These are phyloP conservation scores for Cymbopogon flexuosus DNA, from an alignment of 202 grass and related monocot genomes.

Conservation along the genomic window DNA sequence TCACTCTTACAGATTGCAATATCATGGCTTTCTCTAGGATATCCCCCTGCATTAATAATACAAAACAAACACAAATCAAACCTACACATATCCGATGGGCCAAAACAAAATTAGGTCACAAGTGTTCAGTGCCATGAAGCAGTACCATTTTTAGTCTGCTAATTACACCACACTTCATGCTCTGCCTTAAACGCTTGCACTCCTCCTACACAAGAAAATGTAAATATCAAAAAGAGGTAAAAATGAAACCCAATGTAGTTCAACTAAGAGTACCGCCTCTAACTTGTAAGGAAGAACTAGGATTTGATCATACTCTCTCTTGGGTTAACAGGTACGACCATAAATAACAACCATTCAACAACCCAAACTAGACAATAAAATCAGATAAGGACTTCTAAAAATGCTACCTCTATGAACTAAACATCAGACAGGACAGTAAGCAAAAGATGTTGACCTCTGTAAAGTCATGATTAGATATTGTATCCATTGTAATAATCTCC, in stretches of 20 bases:
- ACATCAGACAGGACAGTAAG: neutral
- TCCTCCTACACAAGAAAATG: slow-evolving; percentile 68
- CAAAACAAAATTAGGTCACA: slow-evolving; percentile 26
- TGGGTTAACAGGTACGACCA: neutral
- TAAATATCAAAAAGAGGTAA: slow-evolving; percentile 25
- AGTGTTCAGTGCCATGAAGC: slow-evolving; percentile 34
- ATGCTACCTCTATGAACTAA: neutral
- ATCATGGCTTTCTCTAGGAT: slow-evolving; percentile 68
- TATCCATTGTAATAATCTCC: slow-evolving; percentile 77
- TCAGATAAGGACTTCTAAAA: slow-evolving; percentile 8
- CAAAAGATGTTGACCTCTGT: slow-evolving; percentile 56
- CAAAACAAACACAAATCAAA: slow-evolving; percentile 37
- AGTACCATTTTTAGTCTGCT: slow-evolving; percentile 89
- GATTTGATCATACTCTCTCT: neutral
- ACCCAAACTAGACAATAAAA: neutral
- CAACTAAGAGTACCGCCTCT: neutral
- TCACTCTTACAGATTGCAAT: slow-evolving; percentile 83
- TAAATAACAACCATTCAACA: neutral
- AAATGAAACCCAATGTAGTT: slow-evolving; percentile 11
- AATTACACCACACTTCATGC: slow-evolving; percentile 74
- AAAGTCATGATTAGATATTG: slow-evolving; percentile 97
- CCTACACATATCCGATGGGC: slow-evolving; percentile 11
- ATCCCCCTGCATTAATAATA: slow-evolving; percentile 52
- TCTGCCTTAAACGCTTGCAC: slow-evolving; percentile 84
- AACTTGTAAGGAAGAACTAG: neutral